Base-by-base conservation (phyloP, 1,284 basidiomycete genomes). In the Golubevia pallescens region DNA sequence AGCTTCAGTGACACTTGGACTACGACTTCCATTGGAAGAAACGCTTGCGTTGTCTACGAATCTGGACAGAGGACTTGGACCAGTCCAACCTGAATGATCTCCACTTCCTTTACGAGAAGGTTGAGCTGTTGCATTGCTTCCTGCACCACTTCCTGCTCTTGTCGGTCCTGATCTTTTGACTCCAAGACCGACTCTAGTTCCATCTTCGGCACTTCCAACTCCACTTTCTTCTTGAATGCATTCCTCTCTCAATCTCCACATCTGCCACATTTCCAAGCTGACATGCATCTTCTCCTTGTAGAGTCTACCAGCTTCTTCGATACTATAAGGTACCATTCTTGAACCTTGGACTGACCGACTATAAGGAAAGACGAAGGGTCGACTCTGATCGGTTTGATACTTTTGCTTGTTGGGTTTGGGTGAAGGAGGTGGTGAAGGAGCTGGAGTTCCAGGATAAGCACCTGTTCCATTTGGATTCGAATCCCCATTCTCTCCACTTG, bases 301-400 rank as follows among this genome's bases (percentile, higher is more conserved):
- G 51, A 99, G 88, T 68, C 90, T 90, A 83, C 96, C 93, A 0
- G 97, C 97, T 86, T 99, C 97, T 60, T 95, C 93, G 70, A 99
- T 95, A 10, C 94, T 94, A 82, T 92, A 94, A 0, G 97, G 97
- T 1, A 98, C 93, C 8, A 93, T 87, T 2, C 85, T 80, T 0
- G 86, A 80, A 23, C 75, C 86, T 32, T 67, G 90, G 34, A 78
- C 77, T 8, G 86, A 74, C 1, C 74, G 84, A 13, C 94, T 93
- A 85, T 97, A 99, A 0, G 97, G 97, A 83, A 99, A 95, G 65
- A 99, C 88, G 84, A 99, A 99, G 1, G 97, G 97, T 6, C 93
- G 89, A 38, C 88, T 91, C 82, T 97, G 97, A 85, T 99, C 97
- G 0, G 97, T 99, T 86, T 99, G 97, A 86, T 95, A 99, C 83